Percentiles rank a stretch among this genome's conserved stretches.
These are phyloP conservation scores for Exophiala aquamarina DNA, from an alignment of 2,329 filamentous ascomycete species.

Conservation along the genomic window DNA sequence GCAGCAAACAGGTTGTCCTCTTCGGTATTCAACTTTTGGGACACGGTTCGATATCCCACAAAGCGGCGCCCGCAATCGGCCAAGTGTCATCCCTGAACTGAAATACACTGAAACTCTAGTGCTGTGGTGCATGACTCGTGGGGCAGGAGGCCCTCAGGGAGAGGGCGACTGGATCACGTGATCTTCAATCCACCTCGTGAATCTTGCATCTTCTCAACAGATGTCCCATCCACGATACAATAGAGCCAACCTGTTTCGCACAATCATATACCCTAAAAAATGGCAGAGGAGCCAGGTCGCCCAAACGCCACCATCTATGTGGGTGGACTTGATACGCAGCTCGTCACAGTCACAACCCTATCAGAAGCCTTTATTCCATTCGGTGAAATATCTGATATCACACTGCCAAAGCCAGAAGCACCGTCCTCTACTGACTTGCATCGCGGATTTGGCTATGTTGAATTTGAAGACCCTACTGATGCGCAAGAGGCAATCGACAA, in stretches of 20 bases:
- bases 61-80: constrained; percentile 7
- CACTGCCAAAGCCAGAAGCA: constrained; percentile 82
- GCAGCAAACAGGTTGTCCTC: constrained; percentile 2
- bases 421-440: constrained; percentile 77
- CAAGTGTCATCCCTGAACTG: constrained; percentile 20
- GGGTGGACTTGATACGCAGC: constrained; percentile 74
- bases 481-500: constrained; percentile 96
- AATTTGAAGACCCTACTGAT: constrained; percentile 83
- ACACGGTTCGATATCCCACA: constrained; percentile 2
- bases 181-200: too few species aligned
- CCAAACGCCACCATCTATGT: constrained; percentile 93
- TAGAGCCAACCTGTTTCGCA: too few species aligned
- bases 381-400: constrained; percentile 89
- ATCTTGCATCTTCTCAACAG: too few species aligned
- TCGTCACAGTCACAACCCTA: constrained; percentile 70
- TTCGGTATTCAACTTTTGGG: background rate
- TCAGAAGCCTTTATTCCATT: constrained; percentile 95
- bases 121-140: too few species aligned
- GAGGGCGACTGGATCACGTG: too few species aligned
- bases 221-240: too few species aligned
- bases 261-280: too few species aligned
- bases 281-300: constrained; percentile 74
- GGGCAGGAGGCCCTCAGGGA: too few species aligned
- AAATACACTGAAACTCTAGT: too few species aligned
- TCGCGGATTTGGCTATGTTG: constrained; percentile 93